Conservation (phyloP, 2,329 filamentous ascomycete species). For the Tolypocladium endophyticum region DNA sequence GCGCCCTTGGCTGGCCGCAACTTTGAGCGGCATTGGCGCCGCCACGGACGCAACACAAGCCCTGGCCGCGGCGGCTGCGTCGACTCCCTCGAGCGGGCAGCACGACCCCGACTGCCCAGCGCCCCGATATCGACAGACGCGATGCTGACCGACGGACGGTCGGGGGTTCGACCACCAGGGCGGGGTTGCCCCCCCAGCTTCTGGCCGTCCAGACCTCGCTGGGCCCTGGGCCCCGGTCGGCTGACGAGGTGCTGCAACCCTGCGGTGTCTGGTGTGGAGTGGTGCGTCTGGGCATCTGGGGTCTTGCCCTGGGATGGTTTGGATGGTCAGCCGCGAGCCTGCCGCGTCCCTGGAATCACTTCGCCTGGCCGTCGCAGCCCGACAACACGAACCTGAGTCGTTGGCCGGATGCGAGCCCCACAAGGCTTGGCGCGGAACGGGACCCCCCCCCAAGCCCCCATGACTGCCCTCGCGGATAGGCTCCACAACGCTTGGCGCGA, state of each 20-base stretch:
- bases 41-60: not conserved
- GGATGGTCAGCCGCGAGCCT: not conserved
- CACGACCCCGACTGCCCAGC: too few species aligned
- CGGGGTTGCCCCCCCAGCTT: not conserved
- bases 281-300: not conserved
- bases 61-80: not conserved
- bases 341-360: not conserved
- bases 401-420: not conserved
- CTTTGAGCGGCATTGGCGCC: not conserved
- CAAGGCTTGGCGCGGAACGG: not conserved
- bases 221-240: not conserved
- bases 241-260: not conserved
- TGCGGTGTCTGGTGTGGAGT: not conserved
- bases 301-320: not conserved
- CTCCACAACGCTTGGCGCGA: too few species aligned
- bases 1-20: not conserved
- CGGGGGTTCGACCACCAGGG: not conserved
- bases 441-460: too few species aligned
- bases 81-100: not conserved
- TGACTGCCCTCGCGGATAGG: too few species aligned
- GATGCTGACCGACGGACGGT: not conserved
- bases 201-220: not conserved
- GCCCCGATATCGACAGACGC: too few species aligned
- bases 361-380: too few species aligned
- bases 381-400: not conserved